Conservation (phyloP, 177 flowering plant genomes). For the Telopea speciosissima region DNA sequence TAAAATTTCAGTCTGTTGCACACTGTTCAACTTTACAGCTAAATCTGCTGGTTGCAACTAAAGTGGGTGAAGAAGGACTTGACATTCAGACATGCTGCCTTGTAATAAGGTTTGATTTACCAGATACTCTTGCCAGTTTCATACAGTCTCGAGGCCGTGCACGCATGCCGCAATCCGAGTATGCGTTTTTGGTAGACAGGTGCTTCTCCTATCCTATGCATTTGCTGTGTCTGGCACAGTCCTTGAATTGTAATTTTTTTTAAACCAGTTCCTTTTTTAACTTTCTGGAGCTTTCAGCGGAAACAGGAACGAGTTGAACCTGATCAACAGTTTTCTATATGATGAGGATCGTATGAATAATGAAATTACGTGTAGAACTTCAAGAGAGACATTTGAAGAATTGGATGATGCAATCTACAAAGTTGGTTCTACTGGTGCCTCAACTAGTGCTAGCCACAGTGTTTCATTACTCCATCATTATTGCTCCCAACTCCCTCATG, state of each 20-base stretch:
- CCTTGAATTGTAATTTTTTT: background rate
- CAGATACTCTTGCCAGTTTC: conserved; percentile 88
- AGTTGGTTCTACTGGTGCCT: conserved; percentile 78
- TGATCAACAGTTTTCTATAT: conserved; percentile 47
- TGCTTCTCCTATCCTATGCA: conserved; percentile 17
- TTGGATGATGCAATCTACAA: conserved; percentile 38
- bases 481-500: conserved; percentile 86
- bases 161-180: conserved; percentile 92
- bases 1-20: conserved; percentile 1
- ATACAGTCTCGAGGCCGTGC: conserved; percentile 99
- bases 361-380: conserved; percentile 59
- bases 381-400: conserved; percentile 32
- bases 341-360: conserved; percentile 66
- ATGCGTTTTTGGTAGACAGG: conserved; percentile 92
- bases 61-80: conserved; percentile 98
- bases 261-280: conserved; percentile 7
- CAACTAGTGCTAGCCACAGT: conserved; percentile 57
- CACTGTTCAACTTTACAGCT: conserved; percentile 43
- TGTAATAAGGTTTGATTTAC: conserved; percentile 91
- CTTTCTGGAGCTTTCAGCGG: conserved; percentile 44
- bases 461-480: conserved; percentile 68
- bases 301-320: conserved; percentile 45
- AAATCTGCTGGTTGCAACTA: conserved; percentile 92
- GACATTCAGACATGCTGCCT: conserved; percentile 98
- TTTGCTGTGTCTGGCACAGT: background rate